Conservation (phyloP, 768 basidiomycete species). For the Galerina sulciceps region DNA sequence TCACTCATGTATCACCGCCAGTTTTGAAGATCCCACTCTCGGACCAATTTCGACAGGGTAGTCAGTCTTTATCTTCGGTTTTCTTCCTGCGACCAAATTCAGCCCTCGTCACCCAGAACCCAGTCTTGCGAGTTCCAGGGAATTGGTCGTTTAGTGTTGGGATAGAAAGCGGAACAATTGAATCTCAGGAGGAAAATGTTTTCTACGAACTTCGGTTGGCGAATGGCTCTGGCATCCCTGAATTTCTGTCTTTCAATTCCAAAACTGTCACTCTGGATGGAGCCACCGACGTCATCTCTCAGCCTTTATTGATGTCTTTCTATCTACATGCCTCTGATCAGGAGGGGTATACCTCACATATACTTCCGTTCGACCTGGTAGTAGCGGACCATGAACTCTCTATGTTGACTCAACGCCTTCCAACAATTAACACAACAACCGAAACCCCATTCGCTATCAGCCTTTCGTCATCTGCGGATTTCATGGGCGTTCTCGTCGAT, state of each 20-base stretch:
- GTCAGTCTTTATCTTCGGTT: constrained; percentile 76
- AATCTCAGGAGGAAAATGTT: constrained; percentile 42
- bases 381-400: constrained; percentile 74
- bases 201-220: constrained; percentile 67
- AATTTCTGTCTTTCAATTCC: constrained; percentile 77
- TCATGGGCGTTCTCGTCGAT: constrained; percentile 67
- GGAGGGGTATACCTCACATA: constrained; percentile 68
- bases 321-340: constrained; percentile 73
- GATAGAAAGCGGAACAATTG: constrained; percentile 68
- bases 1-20: constrained; percentile 58
- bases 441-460: constrained; percentile 55
- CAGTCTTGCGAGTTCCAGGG: constrained; percentile 74
- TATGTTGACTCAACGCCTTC: constrained; percentile 45
- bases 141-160: constrained; percentile 93
- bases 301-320: constrained; percentile 52
- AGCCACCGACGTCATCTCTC: constrained; percentile 49
- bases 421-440: constrained; percentile 74
- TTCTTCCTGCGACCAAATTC: constrained; percentile 66
- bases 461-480: constrained; percentile 59
- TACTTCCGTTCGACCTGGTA: constrained; percentile 65
- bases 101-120: constrained; percentile 52
- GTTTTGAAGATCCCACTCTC: constrained; percentile 54
- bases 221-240: constrained; percentile 73
- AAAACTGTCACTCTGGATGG: constrained; percentile 77
- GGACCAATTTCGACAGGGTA: constrained; percentile 63